A percentile compares a stretch with the other conserved stretches of the same genome.
Conservation (phyloP, 1,139 yeast species). For the Taphrina confusa region DNA sequence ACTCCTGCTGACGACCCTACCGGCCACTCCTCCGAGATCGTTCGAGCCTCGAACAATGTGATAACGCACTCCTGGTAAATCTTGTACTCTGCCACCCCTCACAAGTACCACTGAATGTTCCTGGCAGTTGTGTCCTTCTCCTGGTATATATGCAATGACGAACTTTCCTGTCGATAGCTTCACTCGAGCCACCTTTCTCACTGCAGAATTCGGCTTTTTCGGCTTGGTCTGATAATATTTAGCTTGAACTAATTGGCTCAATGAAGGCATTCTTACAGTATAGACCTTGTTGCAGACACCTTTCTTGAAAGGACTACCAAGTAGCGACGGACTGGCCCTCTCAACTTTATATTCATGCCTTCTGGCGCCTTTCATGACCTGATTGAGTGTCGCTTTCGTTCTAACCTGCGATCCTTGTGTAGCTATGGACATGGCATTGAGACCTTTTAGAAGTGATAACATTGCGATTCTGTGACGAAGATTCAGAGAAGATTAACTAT, state of each 20-base stretch:
- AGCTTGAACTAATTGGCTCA: no score
- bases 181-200: conserved; percentile 94
- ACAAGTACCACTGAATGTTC: conserved; percentile 96
- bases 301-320: conserved; percentile 36
- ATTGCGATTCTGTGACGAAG: not conserved
- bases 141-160: conserved; percentile 91
- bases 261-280: conserved; percentile 20
- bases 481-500: no score
- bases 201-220: conserved; percentile 97
- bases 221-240: conserved; percentile 57
- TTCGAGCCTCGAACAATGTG: conserved; percentile 90
- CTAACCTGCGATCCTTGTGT: conserved; percentile 1
- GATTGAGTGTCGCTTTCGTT: conserved; percentile 40
- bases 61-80: conserved; percentile 97
- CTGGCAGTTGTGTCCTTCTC: conserved; percentile 83
- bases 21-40: conserved; percentile 94
- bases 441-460: conserved; percentile 6
- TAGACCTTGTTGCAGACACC: conserved; percentile 38
- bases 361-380: conserved; percentile 40
- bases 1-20: conserved; percentile 83
- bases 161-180: conserved; percentile 86
- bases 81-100: conserved; percentile 97
- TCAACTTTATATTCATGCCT: conserved; percentile 32
- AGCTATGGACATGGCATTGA: not conserved
- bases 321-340: conserved; percentile 33